Evolutionary conservation across 1,284 basidiomycete species (phyloP).

Genomic region (Cryptococcus sp.): DNA sequence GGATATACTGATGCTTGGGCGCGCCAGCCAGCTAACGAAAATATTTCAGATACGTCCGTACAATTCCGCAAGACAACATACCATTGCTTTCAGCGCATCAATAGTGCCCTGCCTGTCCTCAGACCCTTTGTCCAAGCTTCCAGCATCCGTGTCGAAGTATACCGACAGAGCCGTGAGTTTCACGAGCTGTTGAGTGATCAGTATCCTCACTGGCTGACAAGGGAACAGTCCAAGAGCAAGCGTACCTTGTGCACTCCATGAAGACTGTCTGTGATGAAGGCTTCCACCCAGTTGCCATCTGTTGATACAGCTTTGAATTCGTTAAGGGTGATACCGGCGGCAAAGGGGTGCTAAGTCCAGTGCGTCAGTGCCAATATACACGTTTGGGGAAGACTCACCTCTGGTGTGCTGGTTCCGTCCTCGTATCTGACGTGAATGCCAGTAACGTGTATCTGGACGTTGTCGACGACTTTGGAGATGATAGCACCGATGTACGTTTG

Average conservation of each 20-base stretch:
- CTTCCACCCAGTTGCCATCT: constrained; percentile 85
- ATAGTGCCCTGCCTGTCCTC: constrained; percentile 65
- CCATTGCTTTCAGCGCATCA: constrained; percentile 75
- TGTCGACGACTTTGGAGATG: constrained; percentile 90
- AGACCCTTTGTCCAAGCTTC: constrained; percentile 69
- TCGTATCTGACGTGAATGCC: constrained; percentile 97
- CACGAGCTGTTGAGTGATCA: constrained; percentile 62
- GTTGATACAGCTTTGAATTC: constrained; percentile 94
- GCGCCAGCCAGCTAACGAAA: constrained; percentile 63
- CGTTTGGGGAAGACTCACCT: constrained; percentile 57
- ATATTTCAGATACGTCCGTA: neutral
- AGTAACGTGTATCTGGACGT: constrained; percentile 91
- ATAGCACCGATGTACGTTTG: constrained; percentile 79
- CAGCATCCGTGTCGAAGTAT: constrained; percentile 95
- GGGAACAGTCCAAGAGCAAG: neutral
- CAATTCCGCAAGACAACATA: constrained; percentile 43
- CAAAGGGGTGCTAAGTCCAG: constrained; percentile 78
- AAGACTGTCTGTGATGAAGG: constrained; percentile 88
- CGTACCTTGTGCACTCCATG: constrained; percentile 86
- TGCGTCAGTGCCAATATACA: neutral
- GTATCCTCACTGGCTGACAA: neutral
- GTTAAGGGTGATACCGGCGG: constrained; percentile 87
- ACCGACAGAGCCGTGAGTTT: constrained; percentile 83
- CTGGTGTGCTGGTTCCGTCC: constrained; percentile 89
- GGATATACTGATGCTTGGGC: constrained; percentile 85